These are phyloP conservation scores for Pharus latifolius DNA, from an alignment of 176 grass and related monocot genomes.

Conservation along the genomic window DNA sequence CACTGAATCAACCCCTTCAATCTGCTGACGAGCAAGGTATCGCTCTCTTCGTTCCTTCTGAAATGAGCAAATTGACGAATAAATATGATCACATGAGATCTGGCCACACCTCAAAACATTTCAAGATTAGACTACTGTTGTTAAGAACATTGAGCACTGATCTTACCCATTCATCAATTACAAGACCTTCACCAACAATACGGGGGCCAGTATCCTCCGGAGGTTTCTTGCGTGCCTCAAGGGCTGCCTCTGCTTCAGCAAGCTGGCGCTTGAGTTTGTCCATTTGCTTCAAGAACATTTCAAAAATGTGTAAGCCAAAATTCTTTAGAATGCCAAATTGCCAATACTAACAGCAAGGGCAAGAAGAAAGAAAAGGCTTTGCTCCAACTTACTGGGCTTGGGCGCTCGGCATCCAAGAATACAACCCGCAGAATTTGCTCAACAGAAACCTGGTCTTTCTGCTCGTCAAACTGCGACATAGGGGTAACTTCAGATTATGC, in stretches of 20 bases:
- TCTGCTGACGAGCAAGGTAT: constrained; percentile 89
- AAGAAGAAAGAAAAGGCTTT: neutral
- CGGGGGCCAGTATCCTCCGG: constrained; percentile 52
- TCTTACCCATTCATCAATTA: constrained; percentile 99
- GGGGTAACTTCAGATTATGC: neutral
- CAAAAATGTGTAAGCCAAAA: neutral
- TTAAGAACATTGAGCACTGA: neutral
- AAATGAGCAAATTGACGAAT: constrained; percentile 8
- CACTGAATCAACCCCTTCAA: constrained; percentile 77
- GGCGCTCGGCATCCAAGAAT: constrained; percentile 74
- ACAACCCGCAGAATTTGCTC: constrained; percentile 88
- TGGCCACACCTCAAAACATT: neutral
- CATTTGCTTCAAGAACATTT: constrained; percentile 60
- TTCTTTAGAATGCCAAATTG: neutral
- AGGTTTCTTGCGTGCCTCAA: constrained; percentile 93
- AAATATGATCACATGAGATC: constrained; percentile 9
- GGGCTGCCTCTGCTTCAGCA: constrained; percentile 80
- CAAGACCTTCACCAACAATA: constrained; percentile 85
- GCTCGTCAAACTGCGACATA: constrained; percentile 76
- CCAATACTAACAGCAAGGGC: neutral
- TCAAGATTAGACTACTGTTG: constrained; percentile 17
- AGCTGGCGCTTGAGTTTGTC: constrained; percentile 90
- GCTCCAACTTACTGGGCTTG: constrained; percentile 41
- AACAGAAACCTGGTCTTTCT: constrained; percentile 74
- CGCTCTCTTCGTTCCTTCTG: constrained; percentile 96